These are phyloP conservation scores for Ogataea trehalophila DNA, from an alignment of 805 yeast species.

Conservation along the genomic window DNA sequence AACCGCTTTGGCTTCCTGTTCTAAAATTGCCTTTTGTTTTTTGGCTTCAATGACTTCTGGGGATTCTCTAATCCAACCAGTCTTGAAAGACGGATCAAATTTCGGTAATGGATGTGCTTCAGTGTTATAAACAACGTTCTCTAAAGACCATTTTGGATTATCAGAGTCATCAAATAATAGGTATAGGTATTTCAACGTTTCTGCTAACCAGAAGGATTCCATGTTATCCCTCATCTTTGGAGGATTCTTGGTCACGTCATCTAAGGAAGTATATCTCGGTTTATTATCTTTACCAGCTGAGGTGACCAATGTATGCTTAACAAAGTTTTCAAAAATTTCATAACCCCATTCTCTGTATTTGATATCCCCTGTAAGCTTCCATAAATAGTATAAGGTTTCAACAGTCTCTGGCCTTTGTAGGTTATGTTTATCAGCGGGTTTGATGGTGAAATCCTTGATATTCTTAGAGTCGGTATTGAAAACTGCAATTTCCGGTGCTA, in stretches of 20 bases:
- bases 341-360: conserved; percentile 88
- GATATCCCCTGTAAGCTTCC: conserved; percentile 72
- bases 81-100: conserved; percentile 49
- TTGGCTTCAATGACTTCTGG: background rate
- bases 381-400: conserved; percentile 77
- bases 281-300: conserved; percentile 43
- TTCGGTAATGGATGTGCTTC: conserved; percentile 94
- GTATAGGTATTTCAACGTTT: conserved; percentile 82
- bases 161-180: conserved; percentile 67
- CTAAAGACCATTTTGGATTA: conserved; percentile 56
- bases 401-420: conserved; percentile 93
- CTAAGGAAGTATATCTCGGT: conserved; percentile 51
- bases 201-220: conserved; percentile 94
- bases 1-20: background rate
- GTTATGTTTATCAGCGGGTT: conserved; percentile 73
- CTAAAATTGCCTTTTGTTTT: background rate
- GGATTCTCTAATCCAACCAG: conserved; percentile 53
- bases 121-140: conserved; percentile 75
- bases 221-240: conserved; percentile 57
- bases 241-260: conserved; percentile 63
- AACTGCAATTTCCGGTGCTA: conserved; percentile 84
- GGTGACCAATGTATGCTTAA: conserved; percentile 49
- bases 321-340: conserved; percentile 72
- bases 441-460: conserved; percentile 57
- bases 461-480: conserved; percentile 56